Base-by-base conservation (phyloP, 768 basidiomycete species). In the Leucocoprinus birnbaumii region DNA sequence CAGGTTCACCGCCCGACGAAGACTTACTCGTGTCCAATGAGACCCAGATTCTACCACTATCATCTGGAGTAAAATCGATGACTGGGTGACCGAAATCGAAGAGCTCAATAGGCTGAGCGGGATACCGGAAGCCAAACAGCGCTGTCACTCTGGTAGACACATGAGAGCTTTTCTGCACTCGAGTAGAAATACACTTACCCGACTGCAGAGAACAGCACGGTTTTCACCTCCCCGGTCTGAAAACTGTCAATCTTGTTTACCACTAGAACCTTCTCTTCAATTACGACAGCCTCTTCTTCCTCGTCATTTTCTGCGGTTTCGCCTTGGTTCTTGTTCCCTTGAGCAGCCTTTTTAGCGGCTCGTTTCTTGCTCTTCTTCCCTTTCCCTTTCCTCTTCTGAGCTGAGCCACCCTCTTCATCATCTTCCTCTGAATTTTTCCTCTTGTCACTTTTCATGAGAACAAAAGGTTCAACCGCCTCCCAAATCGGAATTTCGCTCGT, bases 151-250 rank as follows among this genome's bases (percentile, higher is more conserved):
- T 92, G 19, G 63, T 31, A 56, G 22, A 52, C 2, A n/a, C 48
- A 55, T 51, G 6, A 48, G 50, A 51, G 46, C n/a, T 38, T 40
- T 31, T 41, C 13, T 19, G 19, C 22, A 16, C 51, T 43, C 45
- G 13, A 51, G 14, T 46, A 38, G 22, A 50, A 42, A 18, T 27
- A 22, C 10, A 70, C 85, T 44, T 61, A 93, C 91, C 91, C 91
- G 51, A 89, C 76, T 4, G 77, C 87, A 56, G 75, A 86, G 65
- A 92, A 93, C 4, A 91, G 57, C 13, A 91, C 59, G 58, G 75
- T 68, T 3, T 64, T 67, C 11, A 70, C 68, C 3, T 62, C 65
- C 7, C 67, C 68, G 2, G 72, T 66, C 6, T 72, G 55, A 6
- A 81, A 61, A 4, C 83, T 80, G 24, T 67, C 71, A 45, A 93